Evolutionary conservation across 768 basidiomycete species (phyloP).

Genomic region (Dioszegia crocea): DNA sequence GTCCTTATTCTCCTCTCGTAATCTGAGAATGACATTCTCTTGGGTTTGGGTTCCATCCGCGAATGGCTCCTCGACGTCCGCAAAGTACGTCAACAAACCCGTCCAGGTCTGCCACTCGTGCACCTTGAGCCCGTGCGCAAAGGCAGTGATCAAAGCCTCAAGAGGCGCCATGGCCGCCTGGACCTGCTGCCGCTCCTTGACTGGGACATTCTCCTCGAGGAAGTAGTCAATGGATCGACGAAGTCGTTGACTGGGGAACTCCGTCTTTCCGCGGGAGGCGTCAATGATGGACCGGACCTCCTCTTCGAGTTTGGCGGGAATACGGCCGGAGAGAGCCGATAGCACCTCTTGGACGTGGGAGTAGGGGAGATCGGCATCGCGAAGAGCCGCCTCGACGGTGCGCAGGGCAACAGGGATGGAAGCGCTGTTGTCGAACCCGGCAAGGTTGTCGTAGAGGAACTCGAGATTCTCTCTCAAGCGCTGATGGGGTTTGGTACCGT

Average conservation of each 20-base stretch:
- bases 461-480: slow-evolving; percentile 67
- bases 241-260: slow-evolving; percentile 85
- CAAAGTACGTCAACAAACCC: slow-evolving; percentile 70
- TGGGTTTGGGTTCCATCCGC: slow-evolving; percentile 68
- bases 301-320: slow-evolving; percentile 87
- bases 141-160: slow-evolving; percentile 71
- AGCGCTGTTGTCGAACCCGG: slow-evolving; percentile 94
- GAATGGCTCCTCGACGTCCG: slow-evolving; percentile 83
- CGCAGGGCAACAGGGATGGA: slow-evolving; percentile 81
- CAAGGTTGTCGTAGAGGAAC: slow-evolving; percentile 82
- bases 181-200: slow-evolving; percentile 77
- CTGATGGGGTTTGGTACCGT: slow-evolving; percentile 88
- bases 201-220: slow-evolving; percentile 70
- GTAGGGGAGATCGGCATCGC: slow-evolving; percentile 81
- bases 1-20: slow-evolving; percentile 89
- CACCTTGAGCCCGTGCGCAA: slow-evolving; percentile 73
- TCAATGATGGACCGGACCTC: slow-evolving; percentile 74
- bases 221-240: slow-evolving; percentile 82
- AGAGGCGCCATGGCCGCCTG: slow-evolving; percentile 66
- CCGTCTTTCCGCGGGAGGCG: slow-evolving; percentile 64
- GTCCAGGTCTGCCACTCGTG: slow-evolving; percentile 74
- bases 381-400: slow-evolving; percentile 75
- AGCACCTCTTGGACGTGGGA: slow-evolving; percentile 77
- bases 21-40: slow-evolving; percentile 80
- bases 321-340: slow-evolving; percentile 83